Conservation (phyloP, 2,329 filamentous ascomycete genomes). For the Daldinia sp. region DNA sequence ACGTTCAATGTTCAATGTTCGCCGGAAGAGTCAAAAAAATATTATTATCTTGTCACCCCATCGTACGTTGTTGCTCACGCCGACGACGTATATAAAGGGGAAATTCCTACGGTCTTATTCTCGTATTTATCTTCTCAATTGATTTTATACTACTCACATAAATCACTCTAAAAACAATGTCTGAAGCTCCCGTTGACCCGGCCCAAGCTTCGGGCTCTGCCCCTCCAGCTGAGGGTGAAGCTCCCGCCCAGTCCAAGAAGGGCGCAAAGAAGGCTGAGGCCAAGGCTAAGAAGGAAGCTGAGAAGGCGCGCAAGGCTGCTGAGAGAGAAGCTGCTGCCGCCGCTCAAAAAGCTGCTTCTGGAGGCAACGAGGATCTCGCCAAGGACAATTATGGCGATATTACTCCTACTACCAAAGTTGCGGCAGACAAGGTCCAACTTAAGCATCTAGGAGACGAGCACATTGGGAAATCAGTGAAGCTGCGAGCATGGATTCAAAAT, state of each 20-base stretch:
- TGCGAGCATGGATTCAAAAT: slow-evolving; percentile 89
- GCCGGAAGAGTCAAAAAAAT: slow-evolving; percentile 41
- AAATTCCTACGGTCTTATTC: neutral
- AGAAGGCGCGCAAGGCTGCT: slow-evolving; percentile 79
- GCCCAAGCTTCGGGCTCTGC: slow-evolving; percentile 44
- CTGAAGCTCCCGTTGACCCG: slow-evolving; percentile 51
- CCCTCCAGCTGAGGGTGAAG: slow-evolving; percentile 46
- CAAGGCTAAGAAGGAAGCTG: slow-evolving; percentile 89
- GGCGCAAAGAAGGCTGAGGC: slow-evolving; percentile 85
- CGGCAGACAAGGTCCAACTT: slow-evolving; percentile 70
- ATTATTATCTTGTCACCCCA: slow-evolving; percentile 14
- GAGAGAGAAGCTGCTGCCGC: slow-evolving; percentile 80
- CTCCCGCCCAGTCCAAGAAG: slow-evolving; percentile 71
- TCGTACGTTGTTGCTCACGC: slow-evolving; percentile 26
- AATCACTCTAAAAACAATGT: slow-evolving; percentile 48
- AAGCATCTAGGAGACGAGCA: slow-evolving; percentile 72
- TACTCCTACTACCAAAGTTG: slow-evolving; percentile 68
- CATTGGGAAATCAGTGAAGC: slow-evolving; percentile 76
- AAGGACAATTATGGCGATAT: slow-evolving; percentile 85
- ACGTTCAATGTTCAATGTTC: slow-evolving; percentile 20
- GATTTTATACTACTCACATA: neutral
- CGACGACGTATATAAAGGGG: slow-evolving; percentile 20
- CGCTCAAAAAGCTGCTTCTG: slow-evolving; percentile 73
- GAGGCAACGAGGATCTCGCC: slow-evolving; percentile 74
- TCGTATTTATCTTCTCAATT: slow-evolving; percentile 14